Evolutionary conservation across 2,329 filamentous ascomycete genomes (phyloP).

Genomic region (Hymenoscyphus scutula): DNA sequence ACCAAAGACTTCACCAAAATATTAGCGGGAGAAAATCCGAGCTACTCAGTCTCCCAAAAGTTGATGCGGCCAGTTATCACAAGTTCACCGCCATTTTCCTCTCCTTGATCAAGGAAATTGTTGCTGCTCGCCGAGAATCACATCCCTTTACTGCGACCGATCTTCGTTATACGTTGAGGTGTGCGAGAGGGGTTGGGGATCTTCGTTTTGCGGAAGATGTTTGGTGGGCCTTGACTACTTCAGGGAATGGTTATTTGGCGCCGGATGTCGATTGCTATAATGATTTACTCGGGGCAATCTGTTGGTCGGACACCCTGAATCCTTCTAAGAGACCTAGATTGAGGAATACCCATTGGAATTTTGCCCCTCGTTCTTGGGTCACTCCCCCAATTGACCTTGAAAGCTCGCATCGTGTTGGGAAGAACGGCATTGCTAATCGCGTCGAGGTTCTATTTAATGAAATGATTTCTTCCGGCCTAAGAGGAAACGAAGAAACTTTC

Average conservation of each 20-base stretch:
- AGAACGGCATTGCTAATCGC: constrained; percentile 22
- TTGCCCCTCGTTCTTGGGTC: constrained; percentile 24
- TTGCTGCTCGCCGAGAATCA: constrained; percentile 38
- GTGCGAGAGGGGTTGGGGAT: constrained; percentile 48
- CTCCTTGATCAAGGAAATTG: constrained; percentile 33
- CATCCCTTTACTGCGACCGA: constrained; percentile 45
- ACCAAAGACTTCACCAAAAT: constrained; percentile 46
- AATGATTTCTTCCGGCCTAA: constrained; percentile 45
- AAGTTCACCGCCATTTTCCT: constrained; percentile 28
- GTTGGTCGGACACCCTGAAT: constrained; percentile 45
- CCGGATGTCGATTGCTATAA: constrained; percentile 55
- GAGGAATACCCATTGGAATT: constrained; percentile 35
- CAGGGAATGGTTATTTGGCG: constrained; percentile 2
- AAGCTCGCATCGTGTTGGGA: constrained; percentile 30
- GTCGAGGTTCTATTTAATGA: constrained; percentile 41
- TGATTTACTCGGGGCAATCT: constrained; percentile 48
- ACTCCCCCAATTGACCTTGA: constrained; percentile 21
- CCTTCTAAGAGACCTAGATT: constrained; percentile 38
- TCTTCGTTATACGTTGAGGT: constrained; percentile 52
- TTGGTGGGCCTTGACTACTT: constrained; percentile 44
- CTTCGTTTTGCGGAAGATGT: constrained; percentile 41
- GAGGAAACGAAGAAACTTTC: constrained; percentile 52
- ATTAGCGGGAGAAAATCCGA: constrained; percentile 48
- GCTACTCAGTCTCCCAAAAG: constrained; percentile 13
- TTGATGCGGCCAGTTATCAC: constrained; percentile 19